phyloP scores from a whole-genome alignment of 768 basidiomycete genomes.

The Rhizopogon rudus region DNA sequence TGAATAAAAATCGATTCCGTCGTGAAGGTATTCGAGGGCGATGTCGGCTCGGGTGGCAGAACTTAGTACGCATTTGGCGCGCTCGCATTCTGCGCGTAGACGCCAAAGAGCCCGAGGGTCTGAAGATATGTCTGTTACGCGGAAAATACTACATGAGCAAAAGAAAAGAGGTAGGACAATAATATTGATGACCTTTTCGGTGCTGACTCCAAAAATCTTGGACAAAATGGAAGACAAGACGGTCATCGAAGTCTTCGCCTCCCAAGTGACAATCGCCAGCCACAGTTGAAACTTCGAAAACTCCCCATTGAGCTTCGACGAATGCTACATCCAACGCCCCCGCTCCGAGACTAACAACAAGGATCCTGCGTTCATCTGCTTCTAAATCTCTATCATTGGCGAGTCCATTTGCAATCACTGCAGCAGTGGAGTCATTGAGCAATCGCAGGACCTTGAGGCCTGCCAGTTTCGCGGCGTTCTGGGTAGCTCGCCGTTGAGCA shows the following conservation, averaged over 20 bases:
- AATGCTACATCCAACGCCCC: conserved; percentile 49
- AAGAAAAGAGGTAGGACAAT: background rate
- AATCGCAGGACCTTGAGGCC: conserved; percentile 62
- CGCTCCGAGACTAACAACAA: conserved; percentile 52
- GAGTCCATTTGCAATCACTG: conserved; percentile 67
- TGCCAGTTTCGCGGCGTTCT: conserved; percentile 62
- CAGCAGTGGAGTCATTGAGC: conserved; percentile 68
- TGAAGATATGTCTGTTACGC: conserved; percentile 63
- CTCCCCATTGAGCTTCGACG: conserved; percentile 44
- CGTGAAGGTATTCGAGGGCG: conserved; percentile 95
- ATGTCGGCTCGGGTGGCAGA: conserved; percentile 95
- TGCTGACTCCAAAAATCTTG: background rate
- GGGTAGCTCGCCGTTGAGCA: conserved; percentile 64
- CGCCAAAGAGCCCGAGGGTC: conserved; percentile 96
- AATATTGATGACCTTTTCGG: background rate
- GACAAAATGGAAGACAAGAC: conserved; percentile 66
- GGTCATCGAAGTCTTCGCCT: conserved; percentile 67
- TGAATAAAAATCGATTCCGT: conserved; percentile 98
- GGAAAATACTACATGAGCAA: background rate
- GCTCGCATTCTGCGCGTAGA: conserved; percentile 96
- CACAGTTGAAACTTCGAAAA: conserved; percentile 45
- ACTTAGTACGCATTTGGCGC: conserved; percentile 96
- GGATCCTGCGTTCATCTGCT: conserved; percentile 41
- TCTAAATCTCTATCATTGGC: conserved; percentile 46
- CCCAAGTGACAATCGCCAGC: conserved; percentile 49